Conservation (phyloP, 1,284 basidiomycete species). For the Butyriboletus appendiculatus region DNA sequence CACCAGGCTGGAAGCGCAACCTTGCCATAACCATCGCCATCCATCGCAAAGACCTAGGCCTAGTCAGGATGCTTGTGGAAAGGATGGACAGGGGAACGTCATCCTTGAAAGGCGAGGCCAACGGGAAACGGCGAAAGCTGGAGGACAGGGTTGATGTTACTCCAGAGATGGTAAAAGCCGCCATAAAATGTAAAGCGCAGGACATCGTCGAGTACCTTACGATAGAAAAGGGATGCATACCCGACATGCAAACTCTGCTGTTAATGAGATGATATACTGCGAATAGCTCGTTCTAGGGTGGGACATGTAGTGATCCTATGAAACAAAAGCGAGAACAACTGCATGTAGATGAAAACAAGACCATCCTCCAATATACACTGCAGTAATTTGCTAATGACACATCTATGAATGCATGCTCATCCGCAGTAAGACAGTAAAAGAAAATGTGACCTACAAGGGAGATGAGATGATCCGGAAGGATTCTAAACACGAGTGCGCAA, state of each 20-base stretch:
- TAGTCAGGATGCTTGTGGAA: constrained; percentile 79
- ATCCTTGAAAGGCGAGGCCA: constrained; percentile 12
- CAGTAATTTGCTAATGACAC: constrained; percentile 18
- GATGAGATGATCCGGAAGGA: background rate
- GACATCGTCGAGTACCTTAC: constrained; percentile 76
- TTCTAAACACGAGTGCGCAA: constrained; percentile 46
- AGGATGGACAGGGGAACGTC: constrained; percentile 34
- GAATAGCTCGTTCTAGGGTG: constrained; percentile 1
- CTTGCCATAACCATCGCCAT: constrained; percentile 79
- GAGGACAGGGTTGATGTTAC: constrained; percentile 61
- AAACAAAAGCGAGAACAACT: constrained; percentile 4
- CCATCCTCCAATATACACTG: constrained; percentile 17
- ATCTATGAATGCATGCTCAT: constrained; percentile 29
- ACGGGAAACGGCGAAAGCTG: constrained; percentile 52
- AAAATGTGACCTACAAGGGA: constrained; percentile 10
- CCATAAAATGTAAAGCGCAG: constrained; percentile 60
- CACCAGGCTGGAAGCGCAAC: constrained; percentile 58
- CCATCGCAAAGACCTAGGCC: constrained; percentile 58
- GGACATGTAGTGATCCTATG: constrained; percentile 1
- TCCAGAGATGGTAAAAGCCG: constrained; percentile 59
- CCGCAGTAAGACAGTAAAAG: constrained; percentile 13
- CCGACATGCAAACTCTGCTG: constrained; percentile 66
- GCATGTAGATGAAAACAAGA: constrained; percentile 7
- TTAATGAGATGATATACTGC: constrained; percentile 38
- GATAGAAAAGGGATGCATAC: constrained; percentile 73